Evolutionary conservation across 2,329 filamentous ascomycete genomes (phyloP).

Genomic region (Scorias spongiosa): DNA sequence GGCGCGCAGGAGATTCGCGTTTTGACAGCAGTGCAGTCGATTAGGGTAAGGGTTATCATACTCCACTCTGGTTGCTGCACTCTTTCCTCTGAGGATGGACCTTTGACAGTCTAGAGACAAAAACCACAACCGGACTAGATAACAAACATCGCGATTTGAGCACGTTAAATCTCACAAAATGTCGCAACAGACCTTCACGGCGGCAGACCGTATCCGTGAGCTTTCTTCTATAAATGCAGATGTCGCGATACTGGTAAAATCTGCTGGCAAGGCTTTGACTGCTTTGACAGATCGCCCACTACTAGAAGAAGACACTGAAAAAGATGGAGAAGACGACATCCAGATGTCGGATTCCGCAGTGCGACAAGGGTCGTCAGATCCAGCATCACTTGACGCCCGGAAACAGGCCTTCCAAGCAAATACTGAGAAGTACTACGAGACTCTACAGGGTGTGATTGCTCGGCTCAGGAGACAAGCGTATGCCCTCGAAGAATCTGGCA

Average conservation of each 20-base stretch:
- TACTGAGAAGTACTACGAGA: conserved; percentile 49
- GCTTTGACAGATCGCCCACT: conserved; percentile 41
- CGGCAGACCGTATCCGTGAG: conserved; percentile 65
- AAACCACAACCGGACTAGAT: too few relatives aligned
- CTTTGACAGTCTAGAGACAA: too few relatives aligned
- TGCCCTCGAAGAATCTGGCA: conserved; percentile 66
- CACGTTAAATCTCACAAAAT: not conserved
- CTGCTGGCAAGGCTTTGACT: conserved; percentile 47
- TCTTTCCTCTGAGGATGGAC: too few relatives aligned
- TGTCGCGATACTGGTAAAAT: conserved; percentile 39
- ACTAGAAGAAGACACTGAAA: conserved; percentile 6
- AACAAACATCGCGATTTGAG: too few relatives aligned
- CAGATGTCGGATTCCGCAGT: conserved; percentile 33
- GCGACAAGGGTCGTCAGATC: not conserved
- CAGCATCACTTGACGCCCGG: conserved; percentile 35
- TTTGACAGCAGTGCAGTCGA: not conserved
- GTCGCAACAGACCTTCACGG: conserved; percentile 33
- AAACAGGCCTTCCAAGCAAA: conserved; percentile 43
- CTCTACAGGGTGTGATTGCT: conserved; percentile 60
- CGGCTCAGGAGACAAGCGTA: conserved; percentile 60
- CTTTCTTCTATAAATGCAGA: conserved; percentile 61
- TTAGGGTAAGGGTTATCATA: not conserved
- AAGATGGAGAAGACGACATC: conserved; percentile 14
- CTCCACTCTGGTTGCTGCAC: too few relatives aligned
- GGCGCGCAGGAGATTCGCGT: not conserved